phyloP scores from a whole-genome alignment of 352 stramenopile species.

The Plasmopara viticola region DNA sequence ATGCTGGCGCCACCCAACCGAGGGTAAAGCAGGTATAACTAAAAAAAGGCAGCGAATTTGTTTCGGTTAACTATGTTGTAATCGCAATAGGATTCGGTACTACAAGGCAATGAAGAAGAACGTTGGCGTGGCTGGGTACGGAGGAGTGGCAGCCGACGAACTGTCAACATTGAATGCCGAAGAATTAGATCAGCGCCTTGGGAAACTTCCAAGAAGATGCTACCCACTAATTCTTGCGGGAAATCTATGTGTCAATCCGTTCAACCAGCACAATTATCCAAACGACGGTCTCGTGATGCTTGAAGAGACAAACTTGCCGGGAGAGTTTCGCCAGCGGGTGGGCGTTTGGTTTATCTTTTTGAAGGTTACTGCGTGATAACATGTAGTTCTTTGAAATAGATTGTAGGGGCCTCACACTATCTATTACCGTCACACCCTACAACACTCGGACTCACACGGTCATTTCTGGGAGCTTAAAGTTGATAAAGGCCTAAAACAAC shows the following conservation, averaged over 20 bases:
- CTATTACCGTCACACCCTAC: constrained; percentile 47
- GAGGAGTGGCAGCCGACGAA: constrained; percentile 54
- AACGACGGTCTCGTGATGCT: constrained; percentile 64
- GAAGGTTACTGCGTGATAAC: neutral
- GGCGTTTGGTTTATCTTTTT: neutral
- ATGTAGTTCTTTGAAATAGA: constrained; percentile 15
- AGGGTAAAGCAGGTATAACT: constrained; percentile 26
- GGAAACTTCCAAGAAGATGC: constrained; percentile 56
- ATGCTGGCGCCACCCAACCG: constrained; percentile 70
- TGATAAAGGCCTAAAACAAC: too few species aligned
- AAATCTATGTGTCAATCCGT: constrained; percentile 64
- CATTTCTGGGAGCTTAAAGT: constrained; percentile 40
- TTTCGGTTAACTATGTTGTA: neutral
- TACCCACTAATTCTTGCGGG: constrained; percentile 58
- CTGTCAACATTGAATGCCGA: constrained; percentile 31
- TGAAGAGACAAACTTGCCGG: constrained; percentile 55
- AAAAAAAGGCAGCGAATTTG: neutral
- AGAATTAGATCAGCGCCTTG: constrained; percentile 46
- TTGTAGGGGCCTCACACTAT: constrained; percentile 49
- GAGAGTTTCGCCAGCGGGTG: constrained; percentile 66
- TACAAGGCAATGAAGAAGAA: constrained; percentile 54
- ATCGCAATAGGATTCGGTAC: constrained; percentile 40
- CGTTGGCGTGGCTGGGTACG: constrained; percentile 46
- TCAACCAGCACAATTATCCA: constrained; percentile 67
- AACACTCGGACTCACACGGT: constrained; percentile 35